A percentile compares a stretch with the other conserved stretches of the same genome.
Evolutionary conservation across 1,139 yeast genomes (phyloP).

Genomic region (Meyerozyma guilliermondii): DNA sequence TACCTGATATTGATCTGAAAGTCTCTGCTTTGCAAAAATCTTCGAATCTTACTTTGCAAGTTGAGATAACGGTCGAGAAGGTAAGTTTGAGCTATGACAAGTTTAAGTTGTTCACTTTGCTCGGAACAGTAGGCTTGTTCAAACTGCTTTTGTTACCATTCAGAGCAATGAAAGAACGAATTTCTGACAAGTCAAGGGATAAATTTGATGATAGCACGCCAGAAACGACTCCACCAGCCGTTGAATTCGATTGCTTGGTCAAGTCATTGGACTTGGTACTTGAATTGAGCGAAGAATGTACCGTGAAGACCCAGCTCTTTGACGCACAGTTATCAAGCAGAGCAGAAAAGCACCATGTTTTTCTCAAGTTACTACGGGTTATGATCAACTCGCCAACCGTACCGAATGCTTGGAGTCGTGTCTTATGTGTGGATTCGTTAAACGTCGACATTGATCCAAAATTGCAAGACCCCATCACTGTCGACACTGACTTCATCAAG

Average conservation of each 20-base stretch:
- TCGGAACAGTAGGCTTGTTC: constrained; percentile 52
- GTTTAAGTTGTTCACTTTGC: constrained; percentile 44
- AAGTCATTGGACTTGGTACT: constrained; percentile 22
- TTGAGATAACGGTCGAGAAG: constrained; percentile 24
- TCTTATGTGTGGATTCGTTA: constrained; percentile 40
- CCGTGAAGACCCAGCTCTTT: constrained; percentile 41
- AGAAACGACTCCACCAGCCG: not conserved
- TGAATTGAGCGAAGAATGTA: constrained; percentile 44
- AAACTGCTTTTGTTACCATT: constrained; percentile 43
- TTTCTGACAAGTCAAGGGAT: constrained; percentile 20
- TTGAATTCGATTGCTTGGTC: constrained; percentile 12
- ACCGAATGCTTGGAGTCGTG: constrained; percentile 45
- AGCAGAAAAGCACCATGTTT: constrained; percentile 12
- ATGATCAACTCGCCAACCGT: constrained; percentile 52
- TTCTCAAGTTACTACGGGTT: constrained; percentile 36
- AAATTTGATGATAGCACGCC: constrained; percentile 12
- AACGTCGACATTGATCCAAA: constrained; percentile 15
- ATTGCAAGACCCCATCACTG: constrained; percentile 13
- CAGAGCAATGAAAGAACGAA: constrained; percentile 16
- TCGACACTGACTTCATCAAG: constrained; percentile 27
- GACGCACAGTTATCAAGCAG: constrained; percentile 17
- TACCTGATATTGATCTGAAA: constrained; percentile 16
- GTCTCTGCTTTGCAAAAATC: constrained; percentile 12
- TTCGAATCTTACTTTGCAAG: constrained; percentile 20
- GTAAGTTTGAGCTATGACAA: constrained; percentile 39